Base-by-base conservation (phyloP, 306 rosid genomes). In the Leucaena leucocephala region DNA sequence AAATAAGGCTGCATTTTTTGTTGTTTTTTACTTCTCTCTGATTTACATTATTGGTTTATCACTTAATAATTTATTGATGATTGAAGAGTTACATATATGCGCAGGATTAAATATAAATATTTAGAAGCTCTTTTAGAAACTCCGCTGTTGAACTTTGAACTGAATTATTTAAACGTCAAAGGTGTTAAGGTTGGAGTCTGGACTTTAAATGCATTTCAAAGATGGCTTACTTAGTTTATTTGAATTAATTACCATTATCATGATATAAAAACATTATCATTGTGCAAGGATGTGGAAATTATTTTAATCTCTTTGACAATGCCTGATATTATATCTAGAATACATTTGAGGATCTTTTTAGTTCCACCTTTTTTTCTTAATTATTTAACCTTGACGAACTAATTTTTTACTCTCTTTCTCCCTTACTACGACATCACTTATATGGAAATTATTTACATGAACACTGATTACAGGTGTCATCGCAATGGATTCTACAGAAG, bases 401-500 rank as follows among this genome's bases (percentile, higher is more conserved):
- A 21, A 11, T 22, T 59, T 59, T 3, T 27, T 59, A 9, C 8
- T 52, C 22, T 38, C 39, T 19, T 14, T 73, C 39, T 39, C 48
- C 19, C 39, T 27, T 50, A 6, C 38, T 72, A 8, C 58, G n/a
- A 16, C 10, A 19, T 39, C 8, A 27, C 7, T 11, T 48, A 4
- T 55, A 54, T 73, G 19, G 38, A 54, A 57, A 39, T 19, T 55
- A 55, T 15, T 19, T 38, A 21, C 68, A 57, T 5, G 39, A 40
- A 15, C 52, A 12, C 22, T 68, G n/a, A 21, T 46, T 76, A 54
- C 68, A 87, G 93, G 84, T 58, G 76, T 70, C 40, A 12, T 52
- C 72, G 85, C 78, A 66, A 90, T 90, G 94, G 94, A 88, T 45
- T 52, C 84, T 52, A 68, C 79, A 8, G 98, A 89, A 71, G 43